Base-by-base conservation (phyloP, 164 flowering plant genomes). In the Paratinospora sagittata region DNA sequence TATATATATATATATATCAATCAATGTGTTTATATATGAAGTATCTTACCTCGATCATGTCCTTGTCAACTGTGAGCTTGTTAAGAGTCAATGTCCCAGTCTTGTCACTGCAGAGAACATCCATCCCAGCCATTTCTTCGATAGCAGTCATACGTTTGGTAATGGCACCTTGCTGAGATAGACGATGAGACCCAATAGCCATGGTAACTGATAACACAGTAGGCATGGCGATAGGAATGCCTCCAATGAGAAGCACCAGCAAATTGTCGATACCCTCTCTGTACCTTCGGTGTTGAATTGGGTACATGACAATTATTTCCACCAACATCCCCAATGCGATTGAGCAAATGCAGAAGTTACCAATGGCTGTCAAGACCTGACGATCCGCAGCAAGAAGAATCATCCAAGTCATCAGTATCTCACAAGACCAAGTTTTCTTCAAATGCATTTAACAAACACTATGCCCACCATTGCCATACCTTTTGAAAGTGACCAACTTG, bases 151-250 rank as follows among this genome's bases (percentile, higher is more conserved):
- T 89, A 77, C 98, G 87, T 85, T 92, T 90, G 34, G 98, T 92
- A 70, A 92, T 90, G 77, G 98, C 98, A n/a, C 98, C 98, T 73
- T 92, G 97, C 75, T 92, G 72, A 2, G 96, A 88, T n/a, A 92
- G 78, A 36, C 91, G 81, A 75, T 92, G 96, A 30, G 98, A 92
- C 16, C 96, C 98, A 72, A 92, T 92, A 68, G 97, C 97, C 97
- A 92, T 92, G 10, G 96, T 92, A 73, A 92, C 96, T 0, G 97
- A 92, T 74, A 90, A 83, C 10, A 92, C 98, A 0, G 98, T 92
- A 0, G 98, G 98, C 98, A 90, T 92, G 72, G 98, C 98, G 67
- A 92, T 92, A 36, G 98, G 98, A 58, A 93, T 93, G n/a, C 98
- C 98, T 67, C 98, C 97, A 49, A 90, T 93, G 70, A 93, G 88